Evolutionary conservation across 2,329 filamentous ascomycete species (phyloP).

Genomic region (Pseudogymnoascus sp.): DNA sequence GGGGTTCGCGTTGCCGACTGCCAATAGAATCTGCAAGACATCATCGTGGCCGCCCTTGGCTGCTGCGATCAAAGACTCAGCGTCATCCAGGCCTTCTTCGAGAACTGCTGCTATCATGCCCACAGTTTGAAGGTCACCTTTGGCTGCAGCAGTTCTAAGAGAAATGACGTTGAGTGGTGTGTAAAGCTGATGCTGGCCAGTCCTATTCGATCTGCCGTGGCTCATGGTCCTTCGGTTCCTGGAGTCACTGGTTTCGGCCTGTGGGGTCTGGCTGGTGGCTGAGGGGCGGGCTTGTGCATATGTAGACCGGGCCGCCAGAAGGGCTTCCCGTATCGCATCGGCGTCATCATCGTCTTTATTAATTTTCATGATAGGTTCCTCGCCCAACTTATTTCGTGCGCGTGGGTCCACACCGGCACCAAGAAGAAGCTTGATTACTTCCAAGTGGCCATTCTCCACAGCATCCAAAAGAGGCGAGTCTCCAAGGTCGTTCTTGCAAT

Average conservation of each 20-base stretch:
- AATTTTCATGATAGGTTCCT: slow-evolving; percentile 82
- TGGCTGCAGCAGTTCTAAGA: slow-evolving; percentile 49
- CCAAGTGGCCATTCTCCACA: slow-evolving; percentile 87
- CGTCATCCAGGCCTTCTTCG: slow-evolving; percentile 55
- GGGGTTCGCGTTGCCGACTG: slow-evolving; percentile 44
- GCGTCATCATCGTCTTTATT: slow-evolving; percentile 66
- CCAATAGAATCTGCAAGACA: slow-evolving; percentile 34
- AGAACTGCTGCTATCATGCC: slow-evolving; percentile 50
- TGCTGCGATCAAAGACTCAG: slow-evolving; percentile 81
- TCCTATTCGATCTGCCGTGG: slow-evolving; percentile 49
- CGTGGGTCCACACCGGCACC: slow-evolving; percentile 85
- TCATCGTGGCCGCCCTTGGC: slow-evolving; percentile 82
- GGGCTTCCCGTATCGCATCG: slow-evolving; percentile 64
- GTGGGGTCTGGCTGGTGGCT: slow-evolving; percentile 21
- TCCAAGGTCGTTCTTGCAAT: slow-evolving; percentile 70
- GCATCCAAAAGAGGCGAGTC: slow-evolving; percentile 94
- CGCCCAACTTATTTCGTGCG: slow-evolving; percentile 82
- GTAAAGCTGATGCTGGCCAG: slow-evolving; percentile 54
- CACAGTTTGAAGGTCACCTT: slow-evolving; percentile 54
- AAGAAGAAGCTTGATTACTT: slow-evolving; percentile 76
- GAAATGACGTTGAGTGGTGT: slow-evolving; percentile 54
- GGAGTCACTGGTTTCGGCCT: slow-evolving; percentile 26
- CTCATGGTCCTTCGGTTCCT: slow-evolving; percentile 40
- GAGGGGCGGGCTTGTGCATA: slow-evolving; percentile 28
- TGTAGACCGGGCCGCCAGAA: slow-evolving; percentile 56